phyloP scores from a whole-genome alignment of 495 filamentous ascomycete species.

The Penicillium pulvis region DNA sequence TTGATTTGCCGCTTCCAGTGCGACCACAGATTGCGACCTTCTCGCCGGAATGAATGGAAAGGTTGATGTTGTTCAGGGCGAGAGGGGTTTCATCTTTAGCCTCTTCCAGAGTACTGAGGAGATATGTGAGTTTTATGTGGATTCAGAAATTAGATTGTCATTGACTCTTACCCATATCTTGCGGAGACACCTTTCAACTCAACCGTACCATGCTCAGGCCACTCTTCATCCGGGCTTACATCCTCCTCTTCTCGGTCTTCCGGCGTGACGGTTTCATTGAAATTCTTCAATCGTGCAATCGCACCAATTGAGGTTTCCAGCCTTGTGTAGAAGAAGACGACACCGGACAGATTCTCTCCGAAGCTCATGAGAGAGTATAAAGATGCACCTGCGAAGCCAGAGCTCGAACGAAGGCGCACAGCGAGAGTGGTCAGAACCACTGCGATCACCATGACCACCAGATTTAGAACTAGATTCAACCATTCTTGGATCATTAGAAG shows the following conservation, averaged over 20 bases:
- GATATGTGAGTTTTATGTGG: not conserved
- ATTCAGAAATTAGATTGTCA: not conserved
- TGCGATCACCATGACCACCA: not conserved
- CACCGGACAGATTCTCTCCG: slow-evolving; percentile 31
- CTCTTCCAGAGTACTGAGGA: not conserved
- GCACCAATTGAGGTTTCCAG: slow-evolving; percentile 54
- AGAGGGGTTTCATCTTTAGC: not conserved
- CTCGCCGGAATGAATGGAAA: slow-evolving; percentile 35
- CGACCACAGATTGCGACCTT: slow-evolving; percentile 38
- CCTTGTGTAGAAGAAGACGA: slow-evolving; percentile 44
- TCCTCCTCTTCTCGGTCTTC: slow-evolving; percentile 24
- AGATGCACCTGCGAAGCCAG: slow-evolving; percentile 23
- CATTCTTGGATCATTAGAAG: slow-evolving; percentile 1
- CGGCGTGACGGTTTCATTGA: slow-evolving; percentile 30
- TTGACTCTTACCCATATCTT: not conserved
- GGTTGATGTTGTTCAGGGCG: not conserved
- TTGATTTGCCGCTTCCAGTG: slow-evolving; percentile 46
- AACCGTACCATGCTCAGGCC: not conserved
- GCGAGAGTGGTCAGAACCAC: slow-evolving; percentile 22
- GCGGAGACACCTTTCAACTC: not conserved
- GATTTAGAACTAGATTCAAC: not conserved
- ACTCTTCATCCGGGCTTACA: not conserved
- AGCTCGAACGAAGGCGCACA: slow-evolving; percentile 21
- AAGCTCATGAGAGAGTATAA: slow-evolving; percentile 33
- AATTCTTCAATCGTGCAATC: slow-evolving; percentile 38